phyloP scores from a whole-genome alignment of 164 flowering plant species.

The Magnolia kwangsiensis region DNA sequence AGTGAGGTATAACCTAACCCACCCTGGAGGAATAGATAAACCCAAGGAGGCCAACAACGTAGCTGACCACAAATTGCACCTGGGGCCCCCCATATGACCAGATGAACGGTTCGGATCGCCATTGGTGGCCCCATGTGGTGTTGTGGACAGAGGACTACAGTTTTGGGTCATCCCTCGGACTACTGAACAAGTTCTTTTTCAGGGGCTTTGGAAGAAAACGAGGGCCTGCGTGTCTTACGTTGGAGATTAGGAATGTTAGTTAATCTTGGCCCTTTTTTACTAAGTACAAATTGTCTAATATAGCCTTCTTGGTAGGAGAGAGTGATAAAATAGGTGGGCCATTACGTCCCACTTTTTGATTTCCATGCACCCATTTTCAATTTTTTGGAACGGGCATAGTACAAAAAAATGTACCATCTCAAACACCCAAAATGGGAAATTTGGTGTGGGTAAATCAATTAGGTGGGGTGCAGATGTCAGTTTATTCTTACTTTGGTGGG shows the following conservation, averaged over 20 bases:
- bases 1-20: too few species aligned
- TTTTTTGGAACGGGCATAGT: too few species aligned
- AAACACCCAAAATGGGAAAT: background rate
- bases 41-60: too few species aligned
- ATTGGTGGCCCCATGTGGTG: background rate
- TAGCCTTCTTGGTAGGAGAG: background rate
- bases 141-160: background rate
- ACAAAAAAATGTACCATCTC: background rate
- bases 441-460: background rate
- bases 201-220: too few species aligned
- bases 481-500: background rate
- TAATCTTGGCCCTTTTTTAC: background rate
- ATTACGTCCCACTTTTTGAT: background rate
- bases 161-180: background rate
- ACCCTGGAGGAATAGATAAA: too few species aligned
- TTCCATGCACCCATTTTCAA: background rate
- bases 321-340: background rate
- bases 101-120: background rate
- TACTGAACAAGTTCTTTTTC: background rate
- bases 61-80: too few species aligned
- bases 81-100: background rate
- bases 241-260: background rate
- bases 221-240: background rate
- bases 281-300: background rate
- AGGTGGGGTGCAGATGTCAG: background rate